Conservation (phyloP, 2,329 filamentous ascomycete genomes). For the Diplodia intermedia region DNA sequence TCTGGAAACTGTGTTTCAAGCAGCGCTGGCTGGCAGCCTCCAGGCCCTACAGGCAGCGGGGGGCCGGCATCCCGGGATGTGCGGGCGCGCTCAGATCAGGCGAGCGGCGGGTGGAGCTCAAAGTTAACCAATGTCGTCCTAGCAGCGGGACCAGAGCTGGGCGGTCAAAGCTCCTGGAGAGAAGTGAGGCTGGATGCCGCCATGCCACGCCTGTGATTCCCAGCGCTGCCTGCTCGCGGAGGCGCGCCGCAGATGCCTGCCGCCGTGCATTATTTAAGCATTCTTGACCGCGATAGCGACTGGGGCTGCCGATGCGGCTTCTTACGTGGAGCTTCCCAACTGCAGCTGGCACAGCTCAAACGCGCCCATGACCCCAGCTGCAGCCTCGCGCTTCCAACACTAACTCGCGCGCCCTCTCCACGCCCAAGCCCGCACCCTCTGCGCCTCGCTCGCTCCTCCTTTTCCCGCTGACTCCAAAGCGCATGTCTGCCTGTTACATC, state of each 20-base stretch:
- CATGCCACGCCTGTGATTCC: conserved; percentile 14
- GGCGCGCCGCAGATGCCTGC: conserved; percentile 14
- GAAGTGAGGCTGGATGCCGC: conserved; percentile 22
- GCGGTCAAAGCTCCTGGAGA: conserved; percentile 19
- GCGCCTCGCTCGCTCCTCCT: not conserved
- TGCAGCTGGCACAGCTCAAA: conserved; percentile 23
- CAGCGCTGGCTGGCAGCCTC: not conserved
- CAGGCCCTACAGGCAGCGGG: conserved; percentile 10
- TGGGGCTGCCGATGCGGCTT: conserved; percentile 10
- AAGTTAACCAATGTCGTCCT: conserved; percentile 9
- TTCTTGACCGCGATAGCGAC: conserved; percentile 3
- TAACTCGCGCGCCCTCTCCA: not conserved
- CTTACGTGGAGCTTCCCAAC: conserved; percentile 26
- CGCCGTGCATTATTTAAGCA: conserved; percentile 25
- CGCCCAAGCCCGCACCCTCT: conserved; percentile 14
- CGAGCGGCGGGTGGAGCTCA: conserved; percentile 23
- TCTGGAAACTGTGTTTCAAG: conserved; percentile 11
- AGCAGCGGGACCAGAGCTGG: conserved; percentile 9
- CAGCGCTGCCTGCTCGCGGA: conserved; percentile 21
- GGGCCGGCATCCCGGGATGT: conserved; percentile 20
- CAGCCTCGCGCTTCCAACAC: conserved; percentile 18
- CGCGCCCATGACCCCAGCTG: conserved; percentile 22
- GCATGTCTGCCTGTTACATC: conserved; percentile 15
- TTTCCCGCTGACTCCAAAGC: conserved; percentile 6
- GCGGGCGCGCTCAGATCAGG: conserved; percentile 23